These are phyloP conservation scores for Euphrasia confusa DNA, from an alignment of 257 asterid genomes.

Conservation along the genomic window DNA sequence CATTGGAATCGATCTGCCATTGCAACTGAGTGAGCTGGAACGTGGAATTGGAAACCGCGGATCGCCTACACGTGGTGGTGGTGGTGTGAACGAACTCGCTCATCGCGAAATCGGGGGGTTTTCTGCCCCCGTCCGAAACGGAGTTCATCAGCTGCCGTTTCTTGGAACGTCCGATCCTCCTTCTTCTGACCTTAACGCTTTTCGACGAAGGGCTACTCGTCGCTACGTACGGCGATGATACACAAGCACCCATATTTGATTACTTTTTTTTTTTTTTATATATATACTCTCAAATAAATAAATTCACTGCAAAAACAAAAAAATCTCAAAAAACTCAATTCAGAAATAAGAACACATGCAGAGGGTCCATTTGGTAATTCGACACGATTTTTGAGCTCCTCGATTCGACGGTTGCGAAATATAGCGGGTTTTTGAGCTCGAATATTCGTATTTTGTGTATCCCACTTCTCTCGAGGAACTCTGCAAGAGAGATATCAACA, in stretches of 20 bases:
- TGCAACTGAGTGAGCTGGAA: slow-evolving; percentile 79
- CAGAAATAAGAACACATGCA: not conserved
- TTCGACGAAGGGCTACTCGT: slow-evolving; percentile 31
- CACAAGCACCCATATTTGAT: slow-evolving; percentile 73
- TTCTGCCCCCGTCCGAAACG: slow-evolving; percentile 36
- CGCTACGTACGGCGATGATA: slow-evolving; percentile 45
- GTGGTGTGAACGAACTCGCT: slow-evolving; percentile 69
- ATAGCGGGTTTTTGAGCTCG: too few relatives aligned
- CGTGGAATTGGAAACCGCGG: slow-evolving; percentile 61
- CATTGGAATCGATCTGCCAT: slow-evolving; percentile 66
- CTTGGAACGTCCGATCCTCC: slow-evolving; percentile 34
- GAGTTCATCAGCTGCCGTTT: slow-evolving; percentile 31
- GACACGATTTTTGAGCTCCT: too few relatives aligned
- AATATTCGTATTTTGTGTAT: too few relatives aligned
- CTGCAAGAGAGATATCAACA: not conserved
- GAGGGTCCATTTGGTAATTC: too few relatives aligned
- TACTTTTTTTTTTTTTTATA: not conserved
- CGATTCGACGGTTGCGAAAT: not conserved
- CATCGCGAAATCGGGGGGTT: slow-evolving; percentile 48
- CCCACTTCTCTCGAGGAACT: too few relatives aligned
- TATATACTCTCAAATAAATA: not conserved
- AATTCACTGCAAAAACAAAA: slow-evolving; percentile 14
- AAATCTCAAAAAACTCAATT: not conserved
- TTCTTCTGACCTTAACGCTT: slow-evolving; percentile 31
- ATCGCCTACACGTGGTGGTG: slow-evolving; percentile 60